phyloP scores from a whole-genome alignment of 352 stramenopile species.

The Thalassiosira hispida region DNA sequence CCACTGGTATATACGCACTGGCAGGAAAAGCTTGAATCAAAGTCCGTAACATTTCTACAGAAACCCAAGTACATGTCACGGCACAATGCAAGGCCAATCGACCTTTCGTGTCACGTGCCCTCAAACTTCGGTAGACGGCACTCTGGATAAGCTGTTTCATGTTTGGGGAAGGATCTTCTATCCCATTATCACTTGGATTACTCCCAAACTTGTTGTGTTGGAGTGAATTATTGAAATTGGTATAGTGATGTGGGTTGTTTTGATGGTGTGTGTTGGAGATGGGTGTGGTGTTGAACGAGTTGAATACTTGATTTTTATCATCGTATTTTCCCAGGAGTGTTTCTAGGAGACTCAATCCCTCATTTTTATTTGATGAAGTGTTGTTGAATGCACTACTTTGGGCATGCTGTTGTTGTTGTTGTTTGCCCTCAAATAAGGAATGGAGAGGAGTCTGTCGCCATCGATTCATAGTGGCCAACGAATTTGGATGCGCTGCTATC shows the following conservation, averaged over 20 bases:
- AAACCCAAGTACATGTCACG: constrained; percentile 20
- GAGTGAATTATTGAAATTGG: not conserved
- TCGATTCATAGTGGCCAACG: constrained; percentile 36
- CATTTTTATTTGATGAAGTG: not conserved
- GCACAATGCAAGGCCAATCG: constrained; percentile 51
- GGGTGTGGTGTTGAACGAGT: not conserved
- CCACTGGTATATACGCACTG: constrained; percentile 29
- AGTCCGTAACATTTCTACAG: constrained; percentile 29
- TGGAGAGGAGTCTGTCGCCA: constrained; percentile 57
- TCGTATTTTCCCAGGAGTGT: constrained; percentile 34
- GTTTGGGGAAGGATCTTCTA: not conserved
- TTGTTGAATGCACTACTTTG: not conserved
- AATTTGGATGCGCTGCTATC: constrained; percentile 27
- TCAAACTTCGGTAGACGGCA: constrained; percentile 20
- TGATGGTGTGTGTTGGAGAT: not conserved
- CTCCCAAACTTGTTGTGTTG: not conserved
- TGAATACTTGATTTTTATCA: constrained; percentile 8
- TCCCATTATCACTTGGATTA: not conserved
- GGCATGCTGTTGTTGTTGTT: not conserved
- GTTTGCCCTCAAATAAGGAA: constrained; percentile 45
- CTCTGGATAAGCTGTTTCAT: constrained; percentile 3
- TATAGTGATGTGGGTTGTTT: not conserved
- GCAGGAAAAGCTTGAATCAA: constrained; percentile 31
- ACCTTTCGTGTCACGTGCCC: constrained; percentile 32
- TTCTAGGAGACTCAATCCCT: constrained; percentile 17